phyloP scores from a whole-genome alignment of 108 stramenopile genomes.

The Nannochloropsis oceanica region DNA sequence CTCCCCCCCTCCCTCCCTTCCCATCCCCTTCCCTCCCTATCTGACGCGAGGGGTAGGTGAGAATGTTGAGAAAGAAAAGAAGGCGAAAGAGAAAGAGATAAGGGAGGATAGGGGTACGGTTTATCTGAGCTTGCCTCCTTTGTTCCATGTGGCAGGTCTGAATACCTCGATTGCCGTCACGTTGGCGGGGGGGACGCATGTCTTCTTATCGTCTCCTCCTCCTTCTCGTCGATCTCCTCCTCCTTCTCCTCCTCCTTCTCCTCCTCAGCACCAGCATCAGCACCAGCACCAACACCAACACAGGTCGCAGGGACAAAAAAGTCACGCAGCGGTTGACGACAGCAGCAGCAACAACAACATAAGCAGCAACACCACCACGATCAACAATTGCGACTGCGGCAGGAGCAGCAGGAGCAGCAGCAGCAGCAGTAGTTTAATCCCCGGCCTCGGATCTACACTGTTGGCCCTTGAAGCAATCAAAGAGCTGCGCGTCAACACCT shows the following conservation, averaged over 20 bases:
- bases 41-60: background rate
- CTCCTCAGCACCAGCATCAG: background rate
- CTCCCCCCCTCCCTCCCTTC: background rate
- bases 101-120: background rate
- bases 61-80: background rate
- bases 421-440: too few relatives aligned
- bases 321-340: too few relatives aligned
- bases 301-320: too few relatives aligned
- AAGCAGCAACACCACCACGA: too few relatives aligned
- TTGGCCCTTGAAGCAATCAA: background rate
- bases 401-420: too few relatives aligned
- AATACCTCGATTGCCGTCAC: slow-evolving; percentile 56
- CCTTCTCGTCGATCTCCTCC: background rate
- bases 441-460: background rate
- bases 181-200: slow-evolving; percentile 53
- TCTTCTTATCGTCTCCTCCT: slow-evolving; percentile 40
- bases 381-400: too few relatives aligned
- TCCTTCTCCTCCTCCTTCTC: too few relatives aligned
- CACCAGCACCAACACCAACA: too few relatives aligned
- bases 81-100: background rate
- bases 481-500: slow-evolving; percentile 44
- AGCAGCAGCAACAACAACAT: too few relatives aligned
- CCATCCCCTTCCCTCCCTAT: background rate
- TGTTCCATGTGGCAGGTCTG: slow-evolving; percentile 78
- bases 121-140: slow-evolving; percentile 41